These are phyloP conservation scores for Chondrus crispus DNA, from an alignment of 23 red algal genomes.

Conservation along the genomic window DNA sequence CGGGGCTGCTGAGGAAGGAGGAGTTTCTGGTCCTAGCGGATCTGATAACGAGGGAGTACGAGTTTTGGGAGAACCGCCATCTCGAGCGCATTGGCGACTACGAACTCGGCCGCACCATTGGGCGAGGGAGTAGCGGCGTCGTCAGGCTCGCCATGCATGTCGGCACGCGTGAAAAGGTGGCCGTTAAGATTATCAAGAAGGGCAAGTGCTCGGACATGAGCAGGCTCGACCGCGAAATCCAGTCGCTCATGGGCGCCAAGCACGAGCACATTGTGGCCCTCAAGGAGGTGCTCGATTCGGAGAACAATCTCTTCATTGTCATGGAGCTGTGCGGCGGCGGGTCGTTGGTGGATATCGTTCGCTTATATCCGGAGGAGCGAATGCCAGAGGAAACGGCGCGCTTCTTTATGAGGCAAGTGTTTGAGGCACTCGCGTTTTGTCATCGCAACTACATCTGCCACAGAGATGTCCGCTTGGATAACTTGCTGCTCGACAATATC, in stretches of 20 bases:
- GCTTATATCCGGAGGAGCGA: slow-evolving; percentile 74
- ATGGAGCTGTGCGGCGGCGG: slow-evolving; percentile 98
- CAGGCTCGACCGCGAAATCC: slow-evolving; percentile 92
- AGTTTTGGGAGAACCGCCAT: slow-evolving; percentile 91
- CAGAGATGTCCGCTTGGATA: slow-evolving; percentile 92
- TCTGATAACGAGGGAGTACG: slow-evolving; percentile 93
- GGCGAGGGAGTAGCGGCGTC: slow-evolving; percentile 75
- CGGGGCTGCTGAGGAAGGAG: slow-evolving; percentile 64
- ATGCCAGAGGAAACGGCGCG: slow-evolving; percentile 79
- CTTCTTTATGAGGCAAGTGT: slow-evolving; percentile 79
- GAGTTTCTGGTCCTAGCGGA: slow-evolving; percentile 99
- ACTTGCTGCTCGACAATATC: slow-evolving; percentile 88
- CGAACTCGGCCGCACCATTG: slow-evolving; percentile 87
- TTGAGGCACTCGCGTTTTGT: slow-evolving; percentile 83
- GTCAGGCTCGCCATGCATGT: slow-evolving; percentile 83
- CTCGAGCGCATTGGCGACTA: slow-evolving; percentile 89
- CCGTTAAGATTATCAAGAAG: slow-evolving; percentile 93
- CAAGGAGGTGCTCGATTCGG: slow-evolving; percentile 87
- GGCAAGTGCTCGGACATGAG: slow-evolving; percentile 92
- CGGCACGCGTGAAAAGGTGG: slow-evolving; percentile 67
- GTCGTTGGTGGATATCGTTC: slow-evolving; percentile 81
- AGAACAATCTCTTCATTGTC: slow-evolving; percentile 77
- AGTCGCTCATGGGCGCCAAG: slow-evolving; percentile 71
- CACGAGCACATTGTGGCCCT: slow-evolving; percentile 91
- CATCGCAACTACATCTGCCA: slow-evolving; percentile 90